Evolutionary conservation across 768 basidiomycete genomes (phyloP).

Genomic region (Suillus alpinus): DNA sequence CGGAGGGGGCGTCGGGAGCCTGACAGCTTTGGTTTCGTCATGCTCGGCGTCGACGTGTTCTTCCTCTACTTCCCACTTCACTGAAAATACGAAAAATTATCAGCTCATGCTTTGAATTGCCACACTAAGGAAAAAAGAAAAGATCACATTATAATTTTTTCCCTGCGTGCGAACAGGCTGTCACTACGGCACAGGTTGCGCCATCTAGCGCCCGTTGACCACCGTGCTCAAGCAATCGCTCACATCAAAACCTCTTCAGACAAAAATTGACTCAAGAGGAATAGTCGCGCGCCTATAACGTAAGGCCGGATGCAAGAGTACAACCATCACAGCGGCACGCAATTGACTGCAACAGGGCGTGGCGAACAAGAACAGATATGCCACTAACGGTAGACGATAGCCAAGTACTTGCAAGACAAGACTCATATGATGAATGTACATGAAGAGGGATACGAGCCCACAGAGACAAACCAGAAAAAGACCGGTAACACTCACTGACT

Average conservation of each 20-base stretch:
- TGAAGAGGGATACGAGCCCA: constrained; percentile 22
- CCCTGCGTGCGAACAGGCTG: constrained; percentile 4
- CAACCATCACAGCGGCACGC: constrained; percentile 23
- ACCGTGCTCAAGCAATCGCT: constrained; percentile 29
- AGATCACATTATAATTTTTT: constrained; percentile 3
- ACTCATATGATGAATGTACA: constrained; percentile 37
- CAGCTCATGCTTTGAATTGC: constrained; percentile 17
- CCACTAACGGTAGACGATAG: constrained; percentile 32
- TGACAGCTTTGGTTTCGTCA: constrained; percentile 16
- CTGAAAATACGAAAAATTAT: constrained; percentile 39
- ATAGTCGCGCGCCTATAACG: constrained; percentile 34
- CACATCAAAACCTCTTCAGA: constrained; percentile 25
- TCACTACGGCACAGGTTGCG: constrained; percentile 3
- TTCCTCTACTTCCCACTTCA: constrained; percentile 71
- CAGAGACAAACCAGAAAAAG: constrained; percentile 20
- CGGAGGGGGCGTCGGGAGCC: constrained; percentile 27
- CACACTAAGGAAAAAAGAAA: constrained; percentile 13
- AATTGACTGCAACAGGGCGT: constrained; percentile 34
- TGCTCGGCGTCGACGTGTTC: constrained; percentile 29
- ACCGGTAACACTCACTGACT: constrained; percentile 70
- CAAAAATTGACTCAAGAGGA: constrained; percentile 33
- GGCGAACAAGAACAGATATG: constrained; percentile 26
- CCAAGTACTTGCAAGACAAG: constrained; percentile 35
- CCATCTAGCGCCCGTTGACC: constrained; percentile 13
- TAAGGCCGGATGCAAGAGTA: constrained; percentile 28